Percentiles rank a stretch among this genome's conserved stretches.
phyloP scores from a whole-genome alignment of 352 stramenopile species.

The Phytophthora chlamydospora region DNA sequence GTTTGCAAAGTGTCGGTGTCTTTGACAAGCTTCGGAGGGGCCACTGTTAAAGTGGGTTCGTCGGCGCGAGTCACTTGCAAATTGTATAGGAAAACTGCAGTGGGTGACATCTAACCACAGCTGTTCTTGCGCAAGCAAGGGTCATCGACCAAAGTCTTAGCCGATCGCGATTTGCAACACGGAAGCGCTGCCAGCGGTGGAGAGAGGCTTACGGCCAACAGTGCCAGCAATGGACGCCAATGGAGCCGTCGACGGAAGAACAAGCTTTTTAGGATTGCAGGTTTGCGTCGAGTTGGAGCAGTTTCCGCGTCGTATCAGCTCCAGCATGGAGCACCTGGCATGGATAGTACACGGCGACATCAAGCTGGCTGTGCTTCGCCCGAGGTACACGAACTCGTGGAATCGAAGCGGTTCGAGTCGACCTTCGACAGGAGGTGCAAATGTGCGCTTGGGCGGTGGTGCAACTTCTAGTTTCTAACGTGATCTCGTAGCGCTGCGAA shows the following conservation, averaged over 20 bases:
- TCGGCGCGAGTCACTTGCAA: background rate
- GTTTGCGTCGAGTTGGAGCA: background rate
- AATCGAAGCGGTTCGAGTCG: too few species aligned
- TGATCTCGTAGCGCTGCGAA: too few species aligned
- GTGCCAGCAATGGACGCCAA: background rate
- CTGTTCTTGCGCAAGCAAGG: slow-evolving; percentile 1
- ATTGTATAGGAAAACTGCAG: background rate
- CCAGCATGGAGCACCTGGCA: slow-evolving; percentile 11
- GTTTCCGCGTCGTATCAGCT: slow-evolving; percentile 7
- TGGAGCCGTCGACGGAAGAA: background rate
- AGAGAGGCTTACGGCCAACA: too few species aligned
- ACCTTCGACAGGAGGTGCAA: too few species aligned
- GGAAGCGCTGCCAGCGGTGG: too few species aligned
- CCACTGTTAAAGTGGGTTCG: slow-evolving; percentile 13
- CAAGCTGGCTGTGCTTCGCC: too few species aligned
- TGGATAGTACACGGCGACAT: slow-evolving; percentile 16
- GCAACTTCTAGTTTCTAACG: too few species aligned
- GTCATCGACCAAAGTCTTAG: background rate
- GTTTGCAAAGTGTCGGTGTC: slow-evolving; percentile 18
- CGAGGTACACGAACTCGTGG: too few species aligned
- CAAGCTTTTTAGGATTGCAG: slow-evolving; percentile 1
- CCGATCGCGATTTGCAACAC: too few species aligned
- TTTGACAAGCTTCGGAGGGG: slow-evolving; percentile 9
- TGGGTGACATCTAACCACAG: background rate
- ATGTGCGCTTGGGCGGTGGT: too few species aligned